Evolutionary conservation across 169 alveolate genomes (phyloP).

Genomic region (Plasmodium gaboni): DNA sequence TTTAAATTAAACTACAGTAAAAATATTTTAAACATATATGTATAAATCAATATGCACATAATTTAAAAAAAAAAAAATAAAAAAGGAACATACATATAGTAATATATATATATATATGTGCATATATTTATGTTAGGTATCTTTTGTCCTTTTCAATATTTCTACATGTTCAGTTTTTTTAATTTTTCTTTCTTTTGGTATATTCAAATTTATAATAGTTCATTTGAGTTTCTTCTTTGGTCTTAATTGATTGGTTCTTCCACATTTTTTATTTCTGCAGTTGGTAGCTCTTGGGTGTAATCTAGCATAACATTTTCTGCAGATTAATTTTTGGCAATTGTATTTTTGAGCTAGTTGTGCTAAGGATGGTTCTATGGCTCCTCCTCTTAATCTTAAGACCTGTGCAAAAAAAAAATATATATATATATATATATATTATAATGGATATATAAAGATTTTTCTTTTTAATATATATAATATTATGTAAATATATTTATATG

Average conservation of each 20-base stretch:
- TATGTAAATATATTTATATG: too few species aligned
- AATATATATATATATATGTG: too few species aligned
- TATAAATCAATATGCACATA: too few species aligned
- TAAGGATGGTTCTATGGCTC: conserved; percentile 99
- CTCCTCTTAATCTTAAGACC: conserved; percentile 98
- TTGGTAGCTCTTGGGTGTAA: conserved; percentile 99
- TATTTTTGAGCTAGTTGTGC: conserved; percentile 98
- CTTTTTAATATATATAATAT: too few species aligned
- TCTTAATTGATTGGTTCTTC: conserved; percentile 98
- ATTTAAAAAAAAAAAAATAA: too few species aligned
- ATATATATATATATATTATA: conserved; percentile 1
- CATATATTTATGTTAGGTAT: neutral
- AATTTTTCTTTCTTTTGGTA: neutral
- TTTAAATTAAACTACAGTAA: too few species aligned
- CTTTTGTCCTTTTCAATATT: too few species aligned
- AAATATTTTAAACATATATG: too few species aligned
- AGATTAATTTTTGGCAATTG: conserved; percentile 98
- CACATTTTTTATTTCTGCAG: conserved; percentile 99
- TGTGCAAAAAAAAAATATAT: conserved; percentile 4
- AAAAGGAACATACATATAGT: too few species aligned
- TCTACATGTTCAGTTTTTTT: neutral
- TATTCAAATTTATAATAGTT: conserved; percentile 7
- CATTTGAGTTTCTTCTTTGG: conserved; percentile 99
- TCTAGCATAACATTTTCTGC: conserved; percentile 99
- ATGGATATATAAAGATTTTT: neutral